Percentiles rank a stretch among this genome's conserved stretches.
These are phyloP conservation scores for Olyra latifolia DNA, from an alignment of 176 grass and related monocot species.

Conservation along the genomic window DNA sequence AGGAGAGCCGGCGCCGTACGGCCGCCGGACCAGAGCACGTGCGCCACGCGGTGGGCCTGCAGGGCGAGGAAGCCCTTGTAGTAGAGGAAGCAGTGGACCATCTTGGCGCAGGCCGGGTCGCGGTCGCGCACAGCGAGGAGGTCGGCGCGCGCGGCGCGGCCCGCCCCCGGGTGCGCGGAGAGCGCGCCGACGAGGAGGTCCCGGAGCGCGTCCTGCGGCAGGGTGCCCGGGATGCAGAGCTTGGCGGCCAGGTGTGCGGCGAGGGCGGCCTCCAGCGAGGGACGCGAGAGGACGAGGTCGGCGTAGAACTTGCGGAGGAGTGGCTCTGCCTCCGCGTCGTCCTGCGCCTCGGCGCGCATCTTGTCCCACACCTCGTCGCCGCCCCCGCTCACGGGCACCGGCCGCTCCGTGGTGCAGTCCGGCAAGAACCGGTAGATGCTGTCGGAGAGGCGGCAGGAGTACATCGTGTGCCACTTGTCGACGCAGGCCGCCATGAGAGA, in stretches of 20 bases:
- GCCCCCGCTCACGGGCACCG: background rate
- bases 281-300: conserved; percentile 56
- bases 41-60: conserved; percentile 79
- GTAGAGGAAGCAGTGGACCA: conserved; percentile 96
- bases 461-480: conserved; percentile 51
- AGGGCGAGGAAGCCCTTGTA: conserved; percentile 97
- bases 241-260: conserved; percentile 65
- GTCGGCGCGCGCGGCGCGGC: conserved; percentile 54
- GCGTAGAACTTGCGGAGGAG: conserved; percentile 60
- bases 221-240: conserved; percentile 52
- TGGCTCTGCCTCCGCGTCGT: conserved; percentile 60
- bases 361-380: conserved; percentile 57
- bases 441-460: conserved; percentile 23
- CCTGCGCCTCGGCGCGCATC: conserved; percentile 63
- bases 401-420: background rate
- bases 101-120: conserved; percentile 84
- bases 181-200: conserved; percentile 52
- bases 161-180: conserved; percentile 37
- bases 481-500: conserved; percentile 71
- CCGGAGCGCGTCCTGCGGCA: conserved; percentile 50
- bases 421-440: conserved; percentile 12
- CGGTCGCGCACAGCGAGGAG: conserved; percentile 63
- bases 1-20: conserved; percentile 56
- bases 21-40: conserved; percentile 65
- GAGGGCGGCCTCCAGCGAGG: conserved; percentile 70